Evolutionary conservation across 1,139 yeast species (phyloP), one percentile per base, ranked within the genome.

Genomic region (Geotrichum phurueaensis): DNA sequence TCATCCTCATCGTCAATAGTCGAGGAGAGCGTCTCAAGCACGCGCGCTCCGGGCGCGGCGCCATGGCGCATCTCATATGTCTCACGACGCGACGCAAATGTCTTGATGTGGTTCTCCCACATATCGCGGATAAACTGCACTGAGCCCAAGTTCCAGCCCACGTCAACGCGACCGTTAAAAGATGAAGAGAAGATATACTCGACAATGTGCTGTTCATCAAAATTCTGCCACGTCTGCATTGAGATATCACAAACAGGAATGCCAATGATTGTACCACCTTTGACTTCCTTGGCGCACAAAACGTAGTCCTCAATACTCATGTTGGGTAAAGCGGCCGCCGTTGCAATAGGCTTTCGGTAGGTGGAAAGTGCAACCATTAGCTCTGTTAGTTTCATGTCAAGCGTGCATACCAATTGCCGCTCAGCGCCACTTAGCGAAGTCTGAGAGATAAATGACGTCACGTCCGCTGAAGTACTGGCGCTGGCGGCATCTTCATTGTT

Each of bases 101-200:
- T 81, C 50, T 81, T 77, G 0, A 82, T 83, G 74, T 92, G 97
- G 2, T 91, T 83, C 13, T 86, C 79, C 86, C 87, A 89, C 96
- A 94, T 90, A 67, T 90, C 96, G 53, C 96, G 80, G 48, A 94
- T 89, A 66, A 90, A 90, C 67, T 88, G 89, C n/a, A 92, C 86
- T 0, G 96, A 86, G 0, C 98, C 97, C 55, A 94, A 76, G 70
- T 94, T 94, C 98, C 98, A 94, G 53, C 91, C 82, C 2, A 94
- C 85, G 65, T 90, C 96, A 53, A 94, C 96, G 12, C 90, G 84
- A 36, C 96, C 97, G 12, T 91, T 96, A 76, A 94, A 90, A 1
- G 85, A 78, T 47, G 94, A 85, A 56, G 79, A 80, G 70, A 82
- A 92, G 3, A 81, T 75, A 68, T 85, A 89, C 66, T 87, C 87